Base-by-base conservation (phyloP, 306 rosid species). In the Crataegus laevigata region DNA sequence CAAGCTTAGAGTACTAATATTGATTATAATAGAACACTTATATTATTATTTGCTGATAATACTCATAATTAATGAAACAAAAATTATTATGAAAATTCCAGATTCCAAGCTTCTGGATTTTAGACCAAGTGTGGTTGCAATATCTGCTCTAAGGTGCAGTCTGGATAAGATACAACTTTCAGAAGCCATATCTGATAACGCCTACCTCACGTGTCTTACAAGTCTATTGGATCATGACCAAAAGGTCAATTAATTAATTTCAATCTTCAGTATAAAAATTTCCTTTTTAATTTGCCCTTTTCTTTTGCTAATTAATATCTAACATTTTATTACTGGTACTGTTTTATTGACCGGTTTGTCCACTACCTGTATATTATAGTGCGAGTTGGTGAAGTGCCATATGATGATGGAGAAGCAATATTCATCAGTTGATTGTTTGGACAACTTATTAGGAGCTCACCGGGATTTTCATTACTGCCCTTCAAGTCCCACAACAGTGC, bases 401-500 rank as follows among this genome's bases (percentile, higher is more conserved):
- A 42, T 24, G 71, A 65, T 83, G 7, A 80, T 88, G 91, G 81
- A 79, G 71, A 71, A 55, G 26, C 69, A 75, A 30, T 66, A 47
- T n/a, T 66, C 72, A 30, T 29, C 73, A 19, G 62, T 38, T 21
- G 68, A 59, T 42, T 66, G 65, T 40, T 21, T 43, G 18, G 42
- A 72, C 63, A 38, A 38, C 58, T 75, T 36, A 50, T 75, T 36
- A 50, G 17, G 58, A 26, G 70, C 34, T 21, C 18, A 70, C 22
- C 82, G 17, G 25, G 26, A 11, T 28, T 55, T 58, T 32, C 28
- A 74, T 61, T 25, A 32, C 74, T 71, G 77, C 72, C 85, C 86
- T 68, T 72, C 83, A 71, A 85, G 89, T 76, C 92, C 87, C 25
- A 88, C 89, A 1, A 85, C 88, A 1, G 89, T 85, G 19, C 29